A percentile compares a stretch with the other conserved stretches of the same genome.
Evolutionary conservation across 2,329 filamentous ascomycete species (phyloP).

Genomic region (Dothideomycetes sp.): DNA sequence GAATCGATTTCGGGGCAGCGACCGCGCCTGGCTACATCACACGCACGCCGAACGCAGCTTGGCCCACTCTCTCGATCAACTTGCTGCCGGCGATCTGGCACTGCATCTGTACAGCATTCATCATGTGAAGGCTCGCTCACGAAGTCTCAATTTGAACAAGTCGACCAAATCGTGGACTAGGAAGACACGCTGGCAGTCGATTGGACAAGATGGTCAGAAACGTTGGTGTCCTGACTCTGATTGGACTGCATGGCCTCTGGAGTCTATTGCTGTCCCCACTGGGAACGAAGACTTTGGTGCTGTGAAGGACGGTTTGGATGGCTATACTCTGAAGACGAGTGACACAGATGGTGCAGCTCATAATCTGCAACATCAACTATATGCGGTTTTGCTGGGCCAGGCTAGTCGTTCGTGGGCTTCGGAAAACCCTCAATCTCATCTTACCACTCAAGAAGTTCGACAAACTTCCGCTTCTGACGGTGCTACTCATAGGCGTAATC

Average conservation of each 20-base stretch:
- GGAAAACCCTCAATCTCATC: background rate
- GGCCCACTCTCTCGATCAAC: constrained; percentile 52
- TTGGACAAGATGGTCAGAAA: constrained; percentile 23
- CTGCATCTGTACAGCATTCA: constrained; percentile 74
- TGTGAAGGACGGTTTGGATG: constrained; percentile 35
- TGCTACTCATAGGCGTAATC: constrained; percentile 5
- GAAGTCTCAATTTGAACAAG: constrained; percentile 11
- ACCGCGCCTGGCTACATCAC: constrained; percentile 56
- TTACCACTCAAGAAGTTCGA: background rate
- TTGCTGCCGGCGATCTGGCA: constrained; percentile 57
- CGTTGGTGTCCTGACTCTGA: constrained; percentile 40
- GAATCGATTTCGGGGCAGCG: constrained; percentile 59
- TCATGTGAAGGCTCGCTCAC: constrained; percentile 50
- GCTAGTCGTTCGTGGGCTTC: constrained; percentile 56
- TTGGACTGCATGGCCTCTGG: constrained; percentile 85
- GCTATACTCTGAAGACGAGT: constrained; percentile 42
- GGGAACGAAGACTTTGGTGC: constrained; percentile 41
- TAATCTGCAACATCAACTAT: constrained; percentile 60
- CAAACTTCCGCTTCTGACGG: background rate
- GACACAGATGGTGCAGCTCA: constrained; percentile 44
- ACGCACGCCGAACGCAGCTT: constrained; percentile 56
- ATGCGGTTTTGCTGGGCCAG: constrained; percentile 54
- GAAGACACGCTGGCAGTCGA: constrained; percentile 32
- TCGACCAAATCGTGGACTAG: constrained; percentile 28
- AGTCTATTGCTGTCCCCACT: constrained; percentile 51